phyloP scores from a whole-genome alignment of 164 flowering plant species.

The Annona cherimola region DNA sequence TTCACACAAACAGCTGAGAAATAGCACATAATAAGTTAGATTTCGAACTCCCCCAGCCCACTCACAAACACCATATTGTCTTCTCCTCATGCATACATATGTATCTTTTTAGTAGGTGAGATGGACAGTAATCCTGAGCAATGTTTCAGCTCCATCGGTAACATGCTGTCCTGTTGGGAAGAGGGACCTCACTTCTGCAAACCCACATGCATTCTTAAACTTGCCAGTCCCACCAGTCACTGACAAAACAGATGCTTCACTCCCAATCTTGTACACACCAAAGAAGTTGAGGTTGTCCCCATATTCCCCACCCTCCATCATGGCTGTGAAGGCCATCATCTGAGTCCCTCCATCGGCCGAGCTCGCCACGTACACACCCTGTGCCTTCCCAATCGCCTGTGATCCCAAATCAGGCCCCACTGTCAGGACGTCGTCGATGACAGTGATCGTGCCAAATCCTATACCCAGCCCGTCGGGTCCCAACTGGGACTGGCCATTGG shows the following conservation, averaged over 20 bases:
- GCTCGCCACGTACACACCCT: conserved; percentile 71
- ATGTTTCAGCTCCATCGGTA: conserved; percentile 58
- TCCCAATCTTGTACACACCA: conserved; percentile 65
- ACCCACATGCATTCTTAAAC: conserved; percentile 65
- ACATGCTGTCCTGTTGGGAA: conserved; percentile 60
- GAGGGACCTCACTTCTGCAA: conserved; percentile 64
- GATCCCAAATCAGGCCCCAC: conserved; percentile 46
- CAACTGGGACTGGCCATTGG: conserved; percentile 33
- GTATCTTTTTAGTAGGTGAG: conserved; percentile 32
- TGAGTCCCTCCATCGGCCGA: conserved; percentile 55
- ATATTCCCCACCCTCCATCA: conserved; percentile 78
- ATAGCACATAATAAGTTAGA: neutral
- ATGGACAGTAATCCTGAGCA: conserved; percentile 66
- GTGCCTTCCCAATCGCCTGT: conserved; percentile 51
- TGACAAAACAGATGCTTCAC: conserved; percentile 50
- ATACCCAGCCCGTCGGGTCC: conserved; percentile 74
- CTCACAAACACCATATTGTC: conserved; percentile 3
- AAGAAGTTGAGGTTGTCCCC: conserved; percentile 76
- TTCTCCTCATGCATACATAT: neutral
- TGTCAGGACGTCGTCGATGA: conserved; percentile 59
- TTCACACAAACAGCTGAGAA: neutral
- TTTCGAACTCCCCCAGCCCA: neutral
- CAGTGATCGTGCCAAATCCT: conserved; percentile 70
- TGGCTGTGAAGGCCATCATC: conserved; percentile 75
- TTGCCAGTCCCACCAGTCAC: conserved; percentile 83